These are phyloP conservation scores for Batkoa obscura DNA, from an alignment of 371 early-diverging fungal species.

Conservation along the genomic window DNA sequence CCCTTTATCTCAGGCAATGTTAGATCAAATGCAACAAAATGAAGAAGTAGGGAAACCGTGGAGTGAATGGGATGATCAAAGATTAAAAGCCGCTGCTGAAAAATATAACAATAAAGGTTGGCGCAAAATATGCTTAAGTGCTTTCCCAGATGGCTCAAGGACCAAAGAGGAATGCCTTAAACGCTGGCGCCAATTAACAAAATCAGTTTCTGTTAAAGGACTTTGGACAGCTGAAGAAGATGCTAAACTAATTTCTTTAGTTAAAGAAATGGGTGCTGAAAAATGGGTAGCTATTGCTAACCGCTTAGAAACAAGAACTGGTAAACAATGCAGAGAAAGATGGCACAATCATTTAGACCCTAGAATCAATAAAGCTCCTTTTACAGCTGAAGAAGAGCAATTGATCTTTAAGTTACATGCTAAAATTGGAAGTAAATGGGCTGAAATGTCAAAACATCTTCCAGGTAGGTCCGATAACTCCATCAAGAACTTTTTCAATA, in stretches of 20 bases:
- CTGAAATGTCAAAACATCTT: constrained; percentile 18
- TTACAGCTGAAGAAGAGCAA: constrained; percentile 15
- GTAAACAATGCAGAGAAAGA: constrained; percentile 17
- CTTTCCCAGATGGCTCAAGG: constrained; percentile 13
- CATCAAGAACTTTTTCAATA: constrained; percentile 19
- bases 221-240: constrained; percentile 10
- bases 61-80: constrained; percentile 8
- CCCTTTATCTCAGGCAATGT: neutral
- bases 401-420: constrained; percentile 13
- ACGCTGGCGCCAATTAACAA: constrained; percentile 16
- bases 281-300: constrained; percentile 16
- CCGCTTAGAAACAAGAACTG: constrained; percentile 15
- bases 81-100: constrained; percentile 11
- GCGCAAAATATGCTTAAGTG: constrained; percentile 13
- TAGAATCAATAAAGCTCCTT: constrained; percentile 14
- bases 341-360: constrained; percentile 18
- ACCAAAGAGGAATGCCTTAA: constrained; percentile 14
- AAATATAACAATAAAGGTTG: constrained; percentile 16
- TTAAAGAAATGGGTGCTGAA: constrained; percentile 14
- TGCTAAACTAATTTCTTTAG: constrained; percentile 12
- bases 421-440: constrained; percentile 15
- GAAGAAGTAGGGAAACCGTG: neutral
- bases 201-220: constrained; percentile 14
- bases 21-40: neutral
- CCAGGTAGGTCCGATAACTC: constrained; percentile 17